Evolutionary conservation across 2,329 filamentous ascomycete species (phyloP), one percentile per base, ranked within the genome.

Genomic region (Ambrosiella beaveri): DNA sequence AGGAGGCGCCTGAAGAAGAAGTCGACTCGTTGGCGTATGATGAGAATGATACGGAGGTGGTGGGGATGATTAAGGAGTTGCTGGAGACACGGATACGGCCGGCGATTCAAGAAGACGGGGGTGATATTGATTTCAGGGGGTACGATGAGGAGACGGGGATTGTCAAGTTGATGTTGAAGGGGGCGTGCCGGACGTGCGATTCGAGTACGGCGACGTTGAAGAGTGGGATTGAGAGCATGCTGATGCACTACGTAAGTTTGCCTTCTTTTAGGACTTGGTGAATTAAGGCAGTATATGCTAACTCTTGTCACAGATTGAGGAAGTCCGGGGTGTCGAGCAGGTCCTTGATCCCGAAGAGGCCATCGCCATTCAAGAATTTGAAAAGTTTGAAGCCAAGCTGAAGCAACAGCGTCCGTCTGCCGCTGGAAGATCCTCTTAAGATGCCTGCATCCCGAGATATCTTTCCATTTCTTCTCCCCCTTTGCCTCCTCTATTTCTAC

Each of bases 41-140:
- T 65, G 89, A 95, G 67, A 84, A 94, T 62, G 93, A 98, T 68
- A 85, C 84, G 63, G 93, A 98, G 71, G 88, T 96, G 9, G 85
- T 98, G 7, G 86, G 88, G 60, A 97, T 97, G 93, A 97, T 98
- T 72, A 95, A 97, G 74, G 93, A 98, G 72, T 74, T 98, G 38
- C 76, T 98, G 40, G 93, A 98, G 71, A 98, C 93, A 35, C 79
- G 93, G 62, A 95, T 98, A 66, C 79, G 93, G 49, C 93, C 93
- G 0, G 87, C 91, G 0, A 98, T 98, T 62, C 93, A 97, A 70
- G 93, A 97, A 69, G 93, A 98, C 64, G 93, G 93, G 53, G 93
- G 93, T 51, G 93, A 98, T 68, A 97, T 98, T 66, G 93, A 98
- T 69, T 94, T 91, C 69, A 77, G 87, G 15, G 91, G 91, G 0